Conservation (phyloP, 2,329 filamentous ascomycete genomes). For the Paraphaeosphaeria minitans region DNA sequence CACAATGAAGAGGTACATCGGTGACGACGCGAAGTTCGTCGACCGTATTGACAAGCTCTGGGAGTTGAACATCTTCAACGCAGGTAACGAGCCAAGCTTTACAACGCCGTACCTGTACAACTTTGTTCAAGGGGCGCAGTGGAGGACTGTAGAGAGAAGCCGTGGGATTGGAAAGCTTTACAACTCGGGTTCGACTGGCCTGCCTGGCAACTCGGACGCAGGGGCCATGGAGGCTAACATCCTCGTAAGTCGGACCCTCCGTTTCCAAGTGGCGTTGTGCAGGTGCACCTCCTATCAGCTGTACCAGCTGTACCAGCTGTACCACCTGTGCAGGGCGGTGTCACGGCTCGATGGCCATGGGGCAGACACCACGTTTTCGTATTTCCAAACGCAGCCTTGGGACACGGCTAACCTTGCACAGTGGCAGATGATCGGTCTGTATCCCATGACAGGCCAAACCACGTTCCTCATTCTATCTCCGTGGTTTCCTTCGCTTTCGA, state of each 20-base stretch:
- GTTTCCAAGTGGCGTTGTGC: not conserved
- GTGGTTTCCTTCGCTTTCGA: constrained; percentile 57
- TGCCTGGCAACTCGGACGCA: constrained; percentile 73
- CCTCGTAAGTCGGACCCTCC: constrained; percentile 23
- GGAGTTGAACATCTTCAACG: constrained; percentile 63
- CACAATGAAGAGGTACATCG: constrained; percentile 59
- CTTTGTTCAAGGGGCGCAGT: constrained; percentile 64
- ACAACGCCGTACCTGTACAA: constrained; percentile 72
- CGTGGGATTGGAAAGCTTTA: constrained; percentile 65
- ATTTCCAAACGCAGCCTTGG: not conserved
- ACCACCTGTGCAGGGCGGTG: not conserved
- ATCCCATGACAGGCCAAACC: constrained; percentile 65
- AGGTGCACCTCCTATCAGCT: not conserved
- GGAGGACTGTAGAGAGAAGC: constrained; percentile 63
- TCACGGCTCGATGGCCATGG: not conserved
- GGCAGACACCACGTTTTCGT: not conserved
- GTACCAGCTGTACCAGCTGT: not conserved
- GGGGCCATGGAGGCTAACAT: constrained; percentile 75
- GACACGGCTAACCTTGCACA: constrained; percentile 7
- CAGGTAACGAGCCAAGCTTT: constrained; percentile 71
- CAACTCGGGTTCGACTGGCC: constrained; percentile 58
- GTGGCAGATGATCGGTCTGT: constrained; percentile 44
- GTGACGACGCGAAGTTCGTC: constrained; percentile 62
- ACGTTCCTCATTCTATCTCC: constrained; percentile 65
- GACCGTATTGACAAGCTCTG: constrained; percentile 67